Evolutionary conservation across 1,139 yeast genomes (phyloP), one percentile per base, ranked within the genome.

Genomic region (Scheffersomyces quercinus): DNA sequence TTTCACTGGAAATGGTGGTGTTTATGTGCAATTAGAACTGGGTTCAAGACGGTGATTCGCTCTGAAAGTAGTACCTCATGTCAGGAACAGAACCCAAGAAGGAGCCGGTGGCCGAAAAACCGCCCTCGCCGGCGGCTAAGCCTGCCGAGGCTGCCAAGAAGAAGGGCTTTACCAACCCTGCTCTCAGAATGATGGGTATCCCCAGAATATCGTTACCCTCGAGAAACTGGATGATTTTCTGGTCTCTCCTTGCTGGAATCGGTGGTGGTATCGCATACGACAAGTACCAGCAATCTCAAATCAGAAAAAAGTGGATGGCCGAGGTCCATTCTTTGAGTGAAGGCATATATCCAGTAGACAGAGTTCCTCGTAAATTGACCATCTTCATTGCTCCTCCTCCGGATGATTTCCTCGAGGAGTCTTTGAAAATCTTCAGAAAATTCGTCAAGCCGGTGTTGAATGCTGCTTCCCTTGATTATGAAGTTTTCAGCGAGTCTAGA

Each of bases 341-440:
- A 43, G 67, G 62, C 37, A 40, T 52, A 0, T 74, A 72, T 47
- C 51, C 57, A 3, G 63, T 75, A 3, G 67, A 74, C 43, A 62
- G 72, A 45, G 59, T 79, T 29, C 91, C 97, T 1, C 75, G 99
- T 42, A 88, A 84, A 55, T 71, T 95, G 43, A 83, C 89, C 1
- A 82, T 95, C 1, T 91, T 84, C 59, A 78, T 91, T 46, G 96
- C 97, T 0, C 99, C 99, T 12, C 97, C 98, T 11, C 99, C 99
- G 12, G 88, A 89, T 54, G 98, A 93, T 62, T 89, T 83, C 56
- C 68, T 95, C 40, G 96, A 86, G 38, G 84, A 83, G 48, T 83
- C 95, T 13, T 62, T 87, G 65, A 77, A 77, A 47, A 78, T 86
- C 45, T 90, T 93, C 74, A 79, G 89, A 52, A 81, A 85, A 48